Evolutionary conservation across 176 grass and related monocot species (phyloP), one percentile per base, ranked within the genome.

Genomic region (Eremochloa ophiuroides): DNA sequence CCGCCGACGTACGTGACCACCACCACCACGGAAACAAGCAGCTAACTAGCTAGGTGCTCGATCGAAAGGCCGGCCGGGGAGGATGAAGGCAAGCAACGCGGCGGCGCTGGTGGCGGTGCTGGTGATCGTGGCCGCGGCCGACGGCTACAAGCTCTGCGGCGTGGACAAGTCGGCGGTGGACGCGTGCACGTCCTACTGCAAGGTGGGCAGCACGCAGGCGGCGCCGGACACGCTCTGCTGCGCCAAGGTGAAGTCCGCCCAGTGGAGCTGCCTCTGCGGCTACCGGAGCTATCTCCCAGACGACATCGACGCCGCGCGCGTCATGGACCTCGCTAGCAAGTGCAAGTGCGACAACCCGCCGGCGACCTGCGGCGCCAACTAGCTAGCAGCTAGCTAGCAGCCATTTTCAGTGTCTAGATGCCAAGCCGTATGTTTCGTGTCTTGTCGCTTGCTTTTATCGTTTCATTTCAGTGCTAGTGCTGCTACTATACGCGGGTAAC

Each of bases 241-340:
- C 76, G 4, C 8, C 3, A 73, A 73, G 63, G 46, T 87, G 42
- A 22, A 7, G 14, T 1, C 10, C 4, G 86, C 87, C 56, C 7
- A 44, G 76, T 63, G 88, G 51, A 0, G 0, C 1, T 92, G 86
- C 90, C 76, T 89, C 76, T 92, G 87, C 87, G 0, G 0, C 4
- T 62, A 61, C 75, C 80, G 62, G 80, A 17, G 2, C 65, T 4
- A 0, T 10, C 73, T 66, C 58, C 9, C 30, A 2, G 0, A 1
- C 10, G 17, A 75, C 73, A 87, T 92, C 80, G 64, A 89, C 70
- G 5, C 20, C 34, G 4, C 18, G n/a, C 80, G 76, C 29, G 80
- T 82, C 71, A 87, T 86, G 87, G 4, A 38, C 65, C 85, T 92
- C 76, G 87, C 87, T 9, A n/a, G n/a, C 80, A 89, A 75, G 80